Evolutionary conservation across 805 yeast species (phyloP).

Genomic region (Metschnikowia gelsemii): DNA sequence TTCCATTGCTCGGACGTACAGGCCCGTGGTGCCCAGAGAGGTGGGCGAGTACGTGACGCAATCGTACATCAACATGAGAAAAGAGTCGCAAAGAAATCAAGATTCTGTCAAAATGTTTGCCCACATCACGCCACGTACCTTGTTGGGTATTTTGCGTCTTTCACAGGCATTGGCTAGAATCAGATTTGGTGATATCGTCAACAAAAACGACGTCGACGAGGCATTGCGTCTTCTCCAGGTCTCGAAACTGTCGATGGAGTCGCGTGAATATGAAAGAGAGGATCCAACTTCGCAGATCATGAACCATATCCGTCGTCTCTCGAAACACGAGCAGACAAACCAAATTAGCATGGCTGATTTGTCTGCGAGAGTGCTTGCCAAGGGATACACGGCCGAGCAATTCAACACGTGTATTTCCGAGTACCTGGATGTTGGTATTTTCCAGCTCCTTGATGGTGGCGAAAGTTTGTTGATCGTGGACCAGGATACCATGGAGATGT

Average conservation of each 20-base stretch:
- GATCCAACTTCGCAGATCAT: constrained; percentile 66
- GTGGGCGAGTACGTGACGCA: constrained; percentile 86
- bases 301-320: constrained; percentile 37
- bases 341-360: constrained; percentile 44
- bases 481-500: constrained; percentile 29
- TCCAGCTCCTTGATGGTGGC: constrained; percentile 75
- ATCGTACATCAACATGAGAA: constrained; percentile 87
- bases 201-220: constrained; percentile 86
- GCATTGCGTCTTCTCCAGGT: constrained; percentile 84
- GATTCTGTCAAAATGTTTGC: constrained; percentile 76
- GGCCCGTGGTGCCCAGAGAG: constrained; percentile 81
- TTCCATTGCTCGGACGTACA: constrained; percentile 75
- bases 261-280: constrained; percentile 50
- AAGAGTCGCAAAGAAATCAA: constrained; percentile 79
- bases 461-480: constrained; percentile 55
- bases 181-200: constrained; percentile 72
- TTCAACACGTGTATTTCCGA: constrained; percentile 72
- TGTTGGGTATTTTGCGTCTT: constrained; percentile 85
- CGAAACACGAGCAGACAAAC: constrained; percentile 42
- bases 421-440: constrained; percentile 68
- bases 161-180: constrained; percentile 93
- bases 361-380: constrained; percentile 64
- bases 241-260: constrained; percentile 77
- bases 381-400: constrained; percentile 82
- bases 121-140: constrained; percentile 93